Evolutionary conservation across 441 rosid species (phyloP), one percentile per base, ranked within the genome.

Genomic region (Populus hybrid): DNA sequence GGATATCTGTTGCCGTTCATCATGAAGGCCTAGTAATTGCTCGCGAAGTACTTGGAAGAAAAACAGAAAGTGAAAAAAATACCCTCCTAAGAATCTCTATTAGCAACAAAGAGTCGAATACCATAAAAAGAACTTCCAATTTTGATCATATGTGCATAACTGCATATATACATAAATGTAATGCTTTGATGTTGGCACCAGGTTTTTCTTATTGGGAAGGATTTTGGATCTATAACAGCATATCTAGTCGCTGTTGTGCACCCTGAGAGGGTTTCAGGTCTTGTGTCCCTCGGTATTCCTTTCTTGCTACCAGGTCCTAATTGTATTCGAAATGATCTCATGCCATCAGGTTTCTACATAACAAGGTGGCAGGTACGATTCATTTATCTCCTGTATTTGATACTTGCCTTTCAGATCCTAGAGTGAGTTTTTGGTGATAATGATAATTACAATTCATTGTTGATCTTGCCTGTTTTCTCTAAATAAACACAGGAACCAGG

Each of bases 401-500:
- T 26, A 8, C 18, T 66, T 23, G 10, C 69, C 24, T 12, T 66
- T 11, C 18, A 12, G 16, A 3, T 11, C 53, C 5, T 46, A 42
- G 5, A 46, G 53, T n/a, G 28, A n/a, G 68, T 65, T 65, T 34
- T 23, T 65, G 3, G 68, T 65, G 34, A 21, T 34, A 7, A 46
- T 12, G 53, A 46, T 12, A 46, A 46, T 2, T 40, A 9, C 32
- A 59, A 5, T 14, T 20, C 16, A 20, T 28, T 24, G 14, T 20
- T 24, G n/a, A 21, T 24, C 12, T 8, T 23, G 30, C 20, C 50
- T 38, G 11, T 2, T 40, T 2, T 35, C 21, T 50, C 73, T 61
- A 10, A 30, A 28, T 16, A 21, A 68, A 74, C 34, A 7, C 72
- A 85, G 90, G 87, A 84, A 68, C 81, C 86, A 1, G 88, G 88